A percentile compares a stretch with the other conserved stretches of the same genome.
phyloP scores from a whole-genome alignment of 73 alveolate genomes.

The Uronychia binucleata region DNA sequence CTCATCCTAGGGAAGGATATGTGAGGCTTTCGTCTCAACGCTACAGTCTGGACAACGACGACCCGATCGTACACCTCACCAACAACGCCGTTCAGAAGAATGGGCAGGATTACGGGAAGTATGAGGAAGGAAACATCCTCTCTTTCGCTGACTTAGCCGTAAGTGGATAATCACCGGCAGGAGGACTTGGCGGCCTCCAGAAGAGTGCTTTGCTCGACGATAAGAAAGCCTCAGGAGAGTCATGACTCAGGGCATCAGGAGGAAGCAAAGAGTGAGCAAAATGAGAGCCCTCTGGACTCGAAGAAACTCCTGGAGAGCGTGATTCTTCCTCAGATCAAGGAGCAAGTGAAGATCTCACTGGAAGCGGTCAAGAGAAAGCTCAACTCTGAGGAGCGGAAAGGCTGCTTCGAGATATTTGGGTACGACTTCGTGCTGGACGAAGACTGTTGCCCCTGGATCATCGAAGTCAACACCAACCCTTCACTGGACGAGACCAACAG shows the following conservation, averaged over 20 bases:
- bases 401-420: constrained; percentile 53
- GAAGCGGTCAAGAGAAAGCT: constrained; percentile 37
- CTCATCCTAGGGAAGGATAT: constrained; percentile 85
- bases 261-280: not conserved
- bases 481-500: constrained; percentile 40
- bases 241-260: not conserved
- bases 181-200: no score
- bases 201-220: no score
- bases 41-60: constrained; percentile 72
- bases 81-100: constrained; percentile 93
- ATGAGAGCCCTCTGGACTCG: not conserved
- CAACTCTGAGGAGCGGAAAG: constrained; percentile 18
- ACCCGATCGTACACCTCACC: constrained; percentile 86
- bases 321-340: constrained; percentile 15
- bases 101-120: constrained; percentile 80
- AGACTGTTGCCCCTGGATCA: constrained; percentile 19
- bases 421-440: constrained; percentile 44
- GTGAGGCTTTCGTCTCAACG: constrained; percentile 78
- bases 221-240: no score
- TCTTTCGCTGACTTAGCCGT: constrained; percentile 53
- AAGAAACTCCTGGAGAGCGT: not conserved
- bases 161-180: no score
- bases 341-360: not conserved
- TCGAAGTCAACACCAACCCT: constrained; percentile 53
- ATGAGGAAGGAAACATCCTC: constrained; percentile 88